phyloP scores from a whole-genome alignment of 768 basidiomycete genomes.

The Punctularia strigosozonata region DNA sequence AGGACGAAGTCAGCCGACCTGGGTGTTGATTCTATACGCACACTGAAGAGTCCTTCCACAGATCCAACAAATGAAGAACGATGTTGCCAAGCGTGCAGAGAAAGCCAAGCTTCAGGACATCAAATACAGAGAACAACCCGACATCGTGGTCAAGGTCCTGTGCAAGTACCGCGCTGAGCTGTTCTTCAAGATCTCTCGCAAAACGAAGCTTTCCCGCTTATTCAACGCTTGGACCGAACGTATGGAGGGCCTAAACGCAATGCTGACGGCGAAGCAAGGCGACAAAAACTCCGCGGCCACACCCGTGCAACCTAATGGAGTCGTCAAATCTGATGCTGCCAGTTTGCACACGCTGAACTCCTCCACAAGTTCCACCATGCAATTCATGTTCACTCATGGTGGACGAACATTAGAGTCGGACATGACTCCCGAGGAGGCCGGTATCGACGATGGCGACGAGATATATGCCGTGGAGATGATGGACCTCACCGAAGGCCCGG shows the following conservation, averaged over 20 bases:
- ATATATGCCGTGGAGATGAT: conserved; percentile 84
- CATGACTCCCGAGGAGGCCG: conserved; percentile 76
- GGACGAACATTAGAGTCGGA: conserved; percentile 72
- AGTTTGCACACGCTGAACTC: conserved; percentile 24
- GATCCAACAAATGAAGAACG: conserved; percentile 73
- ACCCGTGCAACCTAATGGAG: conserved; percentile 29
- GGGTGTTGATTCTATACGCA: no score
- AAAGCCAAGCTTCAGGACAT: conserved; percentile 68
- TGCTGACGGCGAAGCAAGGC: conserved; percentile 32
- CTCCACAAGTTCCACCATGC: conserved; percentile 32
- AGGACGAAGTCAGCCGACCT: conserved; percentile 82
- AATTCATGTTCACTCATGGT: conserved; percentile 79
- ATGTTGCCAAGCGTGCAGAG: conserved; percentile 71
- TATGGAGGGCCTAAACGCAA: conserved; percentile 48
- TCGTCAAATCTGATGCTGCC: conserved; percentile 38
- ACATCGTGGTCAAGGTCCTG: conserved; percentile 81
- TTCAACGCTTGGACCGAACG: conserved; percentile 85
- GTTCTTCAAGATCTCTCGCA: conserved; percentile 88
- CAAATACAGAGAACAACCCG: conserved; percentile 79
- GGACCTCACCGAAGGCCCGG: conserved; percentile 70
- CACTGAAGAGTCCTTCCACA: conserved; percentile 14
- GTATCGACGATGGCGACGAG: conserved; percentile 83
- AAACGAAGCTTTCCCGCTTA: conserved; percentile 72
- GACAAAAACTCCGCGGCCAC: conserved; percentile 10
- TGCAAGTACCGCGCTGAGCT: conserved; percentile 85